Evolutionary conservation across 768 basidiomycete genomes (phyloP).

Genomic region (Auricularia cornea): DNA sequence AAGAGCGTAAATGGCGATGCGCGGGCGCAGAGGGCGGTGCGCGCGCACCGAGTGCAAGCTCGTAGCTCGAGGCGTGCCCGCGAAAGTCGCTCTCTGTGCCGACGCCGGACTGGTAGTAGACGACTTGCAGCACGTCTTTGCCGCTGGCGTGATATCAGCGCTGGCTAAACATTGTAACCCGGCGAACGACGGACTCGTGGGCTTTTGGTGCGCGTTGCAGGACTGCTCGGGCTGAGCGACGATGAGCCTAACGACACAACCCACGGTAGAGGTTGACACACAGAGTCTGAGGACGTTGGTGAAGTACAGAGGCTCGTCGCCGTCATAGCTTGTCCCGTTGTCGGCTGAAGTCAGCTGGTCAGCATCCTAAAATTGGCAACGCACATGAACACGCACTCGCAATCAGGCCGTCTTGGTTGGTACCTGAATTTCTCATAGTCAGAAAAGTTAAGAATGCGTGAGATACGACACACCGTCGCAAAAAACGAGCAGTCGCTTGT

Average conservation of each 20-base stretch:
- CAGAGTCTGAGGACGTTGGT: background rate
- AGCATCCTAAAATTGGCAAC: no score
- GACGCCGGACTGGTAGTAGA: conserved; percentile 4
- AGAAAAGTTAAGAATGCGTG: background rate
- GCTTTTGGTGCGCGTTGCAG: background rate
- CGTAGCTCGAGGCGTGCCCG: background rate
- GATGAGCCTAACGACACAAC: background rate
- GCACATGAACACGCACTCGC: background rate
- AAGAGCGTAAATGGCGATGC: background rate
- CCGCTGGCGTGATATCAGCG: background rate
- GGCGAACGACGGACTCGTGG: background rate
- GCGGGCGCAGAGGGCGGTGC: background rate
- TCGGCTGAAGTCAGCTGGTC: no score
- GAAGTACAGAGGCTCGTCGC: background rate
- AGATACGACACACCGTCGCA: background rate
- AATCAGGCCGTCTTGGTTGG: background rate
- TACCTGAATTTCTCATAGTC: background rate
- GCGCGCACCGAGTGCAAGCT: background rate
- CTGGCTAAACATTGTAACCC: background rate
- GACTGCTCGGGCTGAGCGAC: background rate
- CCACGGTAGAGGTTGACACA: background rate
- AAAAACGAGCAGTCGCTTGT: background rate
- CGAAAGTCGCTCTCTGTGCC: conserved; percentile 1
- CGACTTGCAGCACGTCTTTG: background rate
- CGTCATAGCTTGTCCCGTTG: background rate